Base-by-base conservation (phyloP, 257 asterid genomes). In the Pogostemon cablin region DNA sequence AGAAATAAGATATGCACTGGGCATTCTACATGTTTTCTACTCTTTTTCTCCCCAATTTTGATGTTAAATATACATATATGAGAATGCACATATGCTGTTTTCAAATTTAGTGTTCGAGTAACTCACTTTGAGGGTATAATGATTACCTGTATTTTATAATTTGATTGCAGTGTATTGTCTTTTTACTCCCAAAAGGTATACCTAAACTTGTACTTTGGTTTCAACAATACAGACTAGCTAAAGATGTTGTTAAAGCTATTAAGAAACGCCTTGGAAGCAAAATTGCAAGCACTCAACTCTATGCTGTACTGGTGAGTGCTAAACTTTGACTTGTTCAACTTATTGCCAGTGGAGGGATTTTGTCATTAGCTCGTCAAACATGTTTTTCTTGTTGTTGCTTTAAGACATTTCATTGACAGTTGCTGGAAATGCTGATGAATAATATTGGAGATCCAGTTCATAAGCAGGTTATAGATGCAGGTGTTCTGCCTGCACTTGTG, bases 361-460 rank as follows among this genome's bases (percentile, higher is more conserved):
- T 56, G 34, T 56, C 54, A 47, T 72, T 42, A 52, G 71, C 55
- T 15, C 62, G 11, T 15, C 49, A 32, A n/a, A 65, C 75, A 46
- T 35, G 49, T 50, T 68, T 77, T 9, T 52, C 35, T 68, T 75
- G 43, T 37, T 79, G 42, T 77, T 62, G 67, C 67, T 58, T 50
- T 38, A 52, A 59, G 75, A 69, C 42, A 44, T 73, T 72, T 75
- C 57, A 70, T 64, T 58, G 44, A 67, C 88, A 93, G 99, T 86
- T 95, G 83, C 84, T 95, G 87, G 99, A 95, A 88, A 89, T 89
- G 98, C 71, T 95, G 83, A 91, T 95, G 77, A 89, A 89, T 81
- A 95, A 95, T 76, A 85, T 95, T 25, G 98, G 98, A 56, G 98
- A 89, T 25, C 91, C 95, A 53, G 89, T 91, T 73, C 99, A 95